Evolutionary conservation across 2,329 filamentous ascomycete genomes (phyloP).

Genomic region (Alternaria arbusti): DNA sequence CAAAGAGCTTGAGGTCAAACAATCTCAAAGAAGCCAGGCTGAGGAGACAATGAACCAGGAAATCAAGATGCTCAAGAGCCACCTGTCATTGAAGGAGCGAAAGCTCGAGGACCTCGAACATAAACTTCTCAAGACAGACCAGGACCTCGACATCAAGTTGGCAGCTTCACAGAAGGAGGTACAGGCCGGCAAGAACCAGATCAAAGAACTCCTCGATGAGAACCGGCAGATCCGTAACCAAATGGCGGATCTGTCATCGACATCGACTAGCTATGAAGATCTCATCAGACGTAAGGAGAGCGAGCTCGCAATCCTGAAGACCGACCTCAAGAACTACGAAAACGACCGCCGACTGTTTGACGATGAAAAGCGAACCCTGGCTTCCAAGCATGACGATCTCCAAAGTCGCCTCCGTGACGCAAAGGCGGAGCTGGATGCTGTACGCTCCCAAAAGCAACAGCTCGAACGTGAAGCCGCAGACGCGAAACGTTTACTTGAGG

Average conservation of each 20-base stretch:
- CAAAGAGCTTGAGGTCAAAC: conserved; percentile 70
- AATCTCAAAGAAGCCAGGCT: conserved; percentile 75
- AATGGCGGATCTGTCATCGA: conserved; percentile 84
- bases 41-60: conserved; percentile 82
- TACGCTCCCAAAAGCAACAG: conserved; percentile 82
- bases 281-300: conserved; percentile 93
- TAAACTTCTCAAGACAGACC: conserved; percentile 82
- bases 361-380: conserved; percentile 74
- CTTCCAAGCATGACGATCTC: conserved; percentile 79
- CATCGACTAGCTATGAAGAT: conserved; percentile 94
- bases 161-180: conserved; percentile 80
- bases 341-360: conserved; percentile 80
- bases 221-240: conserved; percentile 84
- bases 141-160: conserved; percentile 87
- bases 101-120: conserved; percentile 87
- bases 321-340: conserved; percentile 83
- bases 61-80: conserved; percentile 89
- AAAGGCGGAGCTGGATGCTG: conserved; percentile 85
- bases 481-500: conserved; percentile 83
- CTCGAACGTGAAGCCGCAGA: conserved; percentile 89
- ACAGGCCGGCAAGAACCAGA: conserved; percentile 72
- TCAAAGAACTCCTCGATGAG: conserved; percentile 78
- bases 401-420: conserved; percentile 78
- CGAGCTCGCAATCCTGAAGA: conserved; percentile 82
- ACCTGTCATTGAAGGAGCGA: conserved; percentile 84